Base-by-base conservation (phyloP, 2,329 filamentous ascomycete species). In the Alternaria sp. region DNA sequence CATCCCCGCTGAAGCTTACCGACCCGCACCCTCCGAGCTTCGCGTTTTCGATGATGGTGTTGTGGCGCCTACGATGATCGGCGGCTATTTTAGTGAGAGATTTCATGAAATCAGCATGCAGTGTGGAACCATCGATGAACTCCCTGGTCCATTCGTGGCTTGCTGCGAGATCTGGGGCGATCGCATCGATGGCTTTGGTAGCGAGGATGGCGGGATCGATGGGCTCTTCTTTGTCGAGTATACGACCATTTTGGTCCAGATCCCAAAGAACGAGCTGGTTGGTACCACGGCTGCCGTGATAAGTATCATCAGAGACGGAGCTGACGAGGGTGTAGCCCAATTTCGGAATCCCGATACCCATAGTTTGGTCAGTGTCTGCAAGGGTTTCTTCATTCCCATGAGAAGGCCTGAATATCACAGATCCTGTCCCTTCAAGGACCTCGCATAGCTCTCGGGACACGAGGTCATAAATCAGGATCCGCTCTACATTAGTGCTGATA, bases 141-240 rank as follows among this genome's bases (percentile, higher is more conserved):
- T 67, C 60, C 34, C 36, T 58, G 2, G 68, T 65, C 71, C 70
- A 75, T 51, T 71, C 73, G 44, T 74, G 69, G 9, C 61, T 60
- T 6, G 51, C 51, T 26, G 52, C 29, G n/a, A 75, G 68, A 11
- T 70, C 65, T 2, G 69, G 56, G 0, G 65, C 31, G 8, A 75
- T 73, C 5, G 66, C 67, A 17, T 69, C 63, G 28, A 75, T 61
- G 6, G 72, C 71, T 61, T 67, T 69, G 3, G 53, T 51, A 11
- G 73, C 71, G 36, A 72, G 61, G 2, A 40, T 51, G 4, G 59
- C 40, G 7, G 65, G 34, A 48, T 73, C 67, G 31, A 75, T 66
- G 2, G 62, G 54, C 42, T 74, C 70, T 59, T 73, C 72, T 34
- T 71, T 66, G 33, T 69, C 70, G 0, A 74, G 34, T 14, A 68